These are phyloP conservation scores for Ballota nigra DNA, from an alignment of 257 asterid species.

Conservation along the genomic window DNA sequence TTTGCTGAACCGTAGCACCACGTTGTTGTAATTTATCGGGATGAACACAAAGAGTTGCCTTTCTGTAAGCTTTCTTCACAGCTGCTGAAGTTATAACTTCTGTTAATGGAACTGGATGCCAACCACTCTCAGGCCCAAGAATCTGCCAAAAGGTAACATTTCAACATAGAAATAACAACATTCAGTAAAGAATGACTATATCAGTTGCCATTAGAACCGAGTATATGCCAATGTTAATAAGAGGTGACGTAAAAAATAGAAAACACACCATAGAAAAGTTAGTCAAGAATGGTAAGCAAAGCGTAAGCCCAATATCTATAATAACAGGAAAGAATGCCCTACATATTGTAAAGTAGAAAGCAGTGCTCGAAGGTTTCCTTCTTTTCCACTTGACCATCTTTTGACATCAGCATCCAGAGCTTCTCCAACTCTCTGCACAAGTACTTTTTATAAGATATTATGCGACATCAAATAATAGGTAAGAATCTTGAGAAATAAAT, in stretches of 20 bases:
- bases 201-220: not conserved
- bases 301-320: not conserved
- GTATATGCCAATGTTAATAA: constrained; percentile 1
- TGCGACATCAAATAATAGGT: constrained; percentile 17
- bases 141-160: constrained; percentile 50
- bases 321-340: constrained; percentile 31
- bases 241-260: not conserved
- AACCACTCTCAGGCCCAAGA: constrained; percentile 87
- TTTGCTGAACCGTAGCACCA: constrained; percentile 89
- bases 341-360: constrained; percentile 95
- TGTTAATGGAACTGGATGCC: constrained; percentile 92
- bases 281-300: not conserved
- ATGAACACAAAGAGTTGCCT: constrained; percentile 92
- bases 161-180: not conserved
- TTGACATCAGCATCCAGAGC: constrained; percentile 80
- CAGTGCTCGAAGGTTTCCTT: constrained; percentile 90
- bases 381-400: constrained; percentile 95
- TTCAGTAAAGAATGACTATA: not conserved
- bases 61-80: constrained; percentile 84
- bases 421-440: constrained; percentile 82
- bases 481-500: constrained; percentile 26
- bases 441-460: constrained; percentile 31
- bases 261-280: not conserved
- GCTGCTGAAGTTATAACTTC: constrained; percentile 84
- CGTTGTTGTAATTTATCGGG: constrained; percentile 98